Conservation (phyloP, 2,329 filamentous ascomycete genomes). For the Thielaviopsis cerberus region DNA sequence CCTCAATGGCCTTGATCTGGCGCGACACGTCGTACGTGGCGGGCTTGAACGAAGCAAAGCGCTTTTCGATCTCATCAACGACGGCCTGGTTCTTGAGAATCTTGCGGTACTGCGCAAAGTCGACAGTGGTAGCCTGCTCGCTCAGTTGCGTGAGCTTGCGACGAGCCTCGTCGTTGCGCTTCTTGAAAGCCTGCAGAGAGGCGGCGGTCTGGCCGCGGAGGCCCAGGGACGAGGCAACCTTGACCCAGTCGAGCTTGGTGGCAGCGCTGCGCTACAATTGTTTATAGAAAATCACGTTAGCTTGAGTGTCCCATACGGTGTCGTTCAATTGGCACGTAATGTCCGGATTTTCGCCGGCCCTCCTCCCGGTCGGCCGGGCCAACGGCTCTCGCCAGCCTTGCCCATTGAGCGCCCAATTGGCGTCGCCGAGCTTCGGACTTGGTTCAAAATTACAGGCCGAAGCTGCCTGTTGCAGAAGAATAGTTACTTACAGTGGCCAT, state of each 20-base stretch:
- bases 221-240: constrained; percentile 82
- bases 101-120: constrained; percentile 84
- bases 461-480: constrained; percentile 11
- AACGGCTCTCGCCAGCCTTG: neutral
- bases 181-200: constrained; percentile 92
- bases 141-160: constrained; percentile 74
- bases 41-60: constrained; percentile 82
- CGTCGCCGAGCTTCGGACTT: neutral
- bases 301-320: neutral
- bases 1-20: constrained; percentile 95
- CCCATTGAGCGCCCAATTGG: neutral
- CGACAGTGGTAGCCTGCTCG: constrained; percentile 69
- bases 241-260: constrained; percentile 98
- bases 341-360: neutral
- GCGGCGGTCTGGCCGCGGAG: constrained; percentile 86
- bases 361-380: neutral
- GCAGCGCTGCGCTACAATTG: constrained; percentile 73
- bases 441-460: neutral
- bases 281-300: constrained; percentile 9
- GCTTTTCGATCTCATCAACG: constrained; percentile 91
- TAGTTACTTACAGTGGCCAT: constrained; percentile 48
- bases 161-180: constrained; percentile 96
- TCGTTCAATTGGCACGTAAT: neutral
- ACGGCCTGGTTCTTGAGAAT: constrained; percentile 90
- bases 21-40: constrained; percentile 77